These are phyloP conservation scores for Boletus sp. DNA, from an alignment of 768 basidiomycete genomes.

Conservation along the genomic window DNA sequence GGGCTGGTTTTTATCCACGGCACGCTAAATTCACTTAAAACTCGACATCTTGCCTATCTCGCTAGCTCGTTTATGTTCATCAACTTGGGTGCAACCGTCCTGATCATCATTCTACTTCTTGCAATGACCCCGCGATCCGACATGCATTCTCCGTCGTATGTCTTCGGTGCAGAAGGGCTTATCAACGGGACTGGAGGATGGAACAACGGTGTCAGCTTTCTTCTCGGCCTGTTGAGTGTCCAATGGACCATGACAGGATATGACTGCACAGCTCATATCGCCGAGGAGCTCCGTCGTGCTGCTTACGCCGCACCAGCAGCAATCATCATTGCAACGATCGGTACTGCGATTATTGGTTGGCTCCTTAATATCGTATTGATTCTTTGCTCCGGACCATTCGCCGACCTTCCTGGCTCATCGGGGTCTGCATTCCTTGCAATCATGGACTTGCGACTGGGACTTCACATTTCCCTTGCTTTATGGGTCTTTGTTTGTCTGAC, in stretches of 20 bases:
- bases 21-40: constrained; percentile 43
- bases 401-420: constrained; percentile 48
- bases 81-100: constrained; percentile 41
- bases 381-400: constrained; percentile 52
- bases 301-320: constrained; percentile 46
- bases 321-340: constrained; percentile 43
- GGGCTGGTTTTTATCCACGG: constrained; percentile 43
- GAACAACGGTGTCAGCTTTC: constrained; percentile 40
- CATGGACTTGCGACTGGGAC: constrained; percentile 53
- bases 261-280: constrained; percentile 24
- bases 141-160: constrained; percentile 56
- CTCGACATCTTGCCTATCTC: constrained; percentile 33
- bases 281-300: constrained; percentile 51
- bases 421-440: constrained; percentile 57
- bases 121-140: constrained; percentile 43
- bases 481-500: constrained; percentile 61
- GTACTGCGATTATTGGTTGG: constrained; percentile 54
- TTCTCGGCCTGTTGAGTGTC: constrained; percentile 46
- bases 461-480: constrained; percentile 45
- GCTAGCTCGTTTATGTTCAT: constrained; percentile 40
- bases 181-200: constrained; percentile 43
- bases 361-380: constrained; percentile 62
- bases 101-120: constrained; percentile 43
- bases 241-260: constrained; percentile 44
- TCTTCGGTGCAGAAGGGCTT: constrained; percentile 46